Evolutionary conservation across 495 filamentous ascomycete species (phyloP).

Genomic region (Mycothermus thermophilus): DNA sequence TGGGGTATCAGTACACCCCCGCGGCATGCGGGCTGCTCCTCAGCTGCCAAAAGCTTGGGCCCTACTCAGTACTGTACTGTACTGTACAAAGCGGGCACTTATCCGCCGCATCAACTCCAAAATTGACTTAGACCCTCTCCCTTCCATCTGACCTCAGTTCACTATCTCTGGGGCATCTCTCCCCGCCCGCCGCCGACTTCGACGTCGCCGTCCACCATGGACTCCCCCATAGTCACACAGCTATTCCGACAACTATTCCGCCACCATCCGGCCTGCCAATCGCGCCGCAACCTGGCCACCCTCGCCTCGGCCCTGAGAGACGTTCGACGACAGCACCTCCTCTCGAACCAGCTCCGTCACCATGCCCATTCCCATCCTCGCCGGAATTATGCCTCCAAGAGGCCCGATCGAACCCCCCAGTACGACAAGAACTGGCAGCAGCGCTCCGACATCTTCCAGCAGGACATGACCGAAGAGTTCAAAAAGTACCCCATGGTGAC

Average conservation of each 20-base stretch:
- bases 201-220: constrained; percentile 47
- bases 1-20: too few relatives aligned
- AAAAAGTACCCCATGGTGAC: constrained; percentile 70
- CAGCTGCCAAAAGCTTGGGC: too few relatives aligned
- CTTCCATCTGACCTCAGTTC: too few relatives aligned
- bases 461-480: constrained; percentile 69
- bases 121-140: too few relatives aligned
- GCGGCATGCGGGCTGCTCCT: too few relatives aligned
- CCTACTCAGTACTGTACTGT: too few relatives aligned
- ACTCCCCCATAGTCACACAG: constrained; percentile 61
- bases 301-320: constrained; percentile 28
- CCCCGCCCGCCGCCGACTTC: background rate
- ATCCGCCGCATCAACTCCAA: too few relatives aligned
- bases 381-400: constrained; percentile 17
- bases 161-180: background rate
- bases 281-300: constrained; percentile 33
- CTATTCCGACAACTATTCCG: constrained; percentile 75
- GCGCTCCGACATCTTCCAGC: constrained; percentile 51
- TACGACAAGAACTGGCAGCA: constrained; percentile 65
- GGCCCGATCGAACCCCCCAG: constrained; percentile 9
- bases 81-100: too few relatives aligned
- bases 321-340: constrained; percentile 13
- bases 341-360: constrained; percentile 1
- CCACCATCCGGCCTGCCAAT: constrained; percentile 57
- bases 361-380: constrained; percentile 15